Evolutionary conservation across 176 grass and related monocot genomes (phyloP), one percentile per base, ranked within the genome.

Genomic region (Triticum aestivum): DNA sequence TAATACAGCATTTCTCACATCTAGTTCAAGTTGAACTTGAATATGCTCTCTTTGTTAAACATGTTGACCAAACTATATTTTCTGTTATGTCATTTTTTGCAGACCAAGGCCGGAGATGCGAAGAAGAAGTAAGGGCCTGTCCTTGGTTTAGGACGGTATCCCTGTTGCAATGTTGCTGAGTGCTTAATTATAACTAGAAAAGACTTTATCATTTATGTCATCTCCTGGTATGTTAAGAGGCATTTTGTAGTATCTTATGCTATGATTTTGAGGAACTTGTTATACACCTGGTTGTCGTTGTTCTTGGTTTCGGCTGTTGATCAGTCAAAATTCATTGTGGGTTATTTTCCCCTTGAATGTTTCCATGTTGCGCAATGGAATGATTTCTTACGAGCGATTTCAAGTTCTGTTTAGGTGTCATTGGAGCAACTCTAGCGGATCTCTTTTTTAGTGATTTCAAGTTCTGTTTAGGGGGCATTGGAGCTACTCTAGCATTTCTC

Each of bases 91-190:
- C 4, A 30, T 30, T 30, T 77, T 81, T 63, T 88, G n/a, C 86
- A 98, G 95, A 92, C 95, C 67, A 98, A 98, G 91, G 95, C 95
- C 70, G 95, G 89, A 67, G 95, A 98, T 77, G 91, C 89, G 12
- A 98, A 98, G 91, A 95, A 98, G 86, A 95, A 95, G 79, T 95
- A 84, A 93, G 86, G 86, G 42, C 37, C 51, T 87, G 72, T 29
- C 52, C 29, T 84, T 80, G 49, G 66, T 81, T 80, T 82, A 73
- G 78, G 64, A 67, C 3, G 0, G 38, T 86, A 3, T 75, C 54
- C 56, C 34, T 84, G 47, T 80, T 80, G 84, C 77, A 54, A 34
- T 84, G 51, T 84, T 64, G 44, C 83, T 34, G 65, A 83, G 63
- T 69, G 39, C 69, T 75, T 84, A 41, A 80, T 84, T 84, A 90